A percentile compares a stretch with the other conserved stretches of the same genome.
phyloP scores from a whole-genome alignment of 2,329 filamentous ascomycete genomes.

The Diplodia scrobiculata region DNA sequence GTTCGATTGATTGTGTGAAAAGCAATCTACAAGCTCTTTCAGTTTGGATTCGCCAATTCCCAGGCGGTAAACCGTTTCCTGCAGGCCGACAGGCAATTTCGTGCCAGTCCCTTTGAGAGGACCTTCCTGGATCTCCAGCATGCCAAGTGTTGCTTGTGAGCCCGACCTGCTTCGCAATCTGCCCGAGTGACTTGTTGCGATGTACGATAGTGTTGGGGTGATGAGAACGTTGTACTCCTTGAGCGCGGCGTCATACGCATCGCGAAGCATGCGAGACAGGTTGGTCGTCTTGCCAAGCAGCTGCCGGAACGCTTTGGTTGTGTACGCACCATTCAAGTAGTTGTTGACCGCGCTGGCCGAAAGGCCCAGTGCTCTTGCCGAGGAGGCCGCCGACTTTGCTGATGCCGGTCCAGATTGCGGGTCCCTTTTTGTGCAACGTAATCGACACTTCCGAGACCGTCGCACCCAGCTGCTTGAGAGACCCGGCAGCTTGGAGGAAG shows the following conservation, averaged over 20 bases:
- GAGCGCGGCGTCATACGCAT: slow-evolving; percentile 51
- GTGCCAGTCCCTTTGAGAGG: slow-evolving; percentile 30
- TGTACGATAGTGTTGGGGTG: slow-evolving; percentile 55
- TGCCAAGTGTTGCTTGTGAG: slow-evolving; percentile 60
- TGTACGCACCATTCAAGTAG: slow-evolving; percentile 56
- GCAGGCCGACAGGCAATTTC: slow-evolving; percentile 57
- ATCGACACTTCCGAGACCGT: slow-evolving; percentile 55
- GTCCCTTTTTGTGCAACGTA: slow-evolving; percentile 53
- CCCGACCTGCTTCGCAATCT: slow-evolving; percentile 57
- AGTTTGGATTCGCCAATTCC: slow-evolving; percentile 40
- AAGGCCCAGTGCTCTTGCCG: slow-evolving; percentile 45
- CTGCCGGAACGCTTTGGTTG: slow-evolving; percentile 49
- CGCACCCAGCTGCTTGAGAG: slow-evolving; percentile 53
- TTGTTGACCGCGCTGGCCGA: slow-evolving; percentile 57
- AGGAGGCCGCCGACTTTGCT: slow-evolving; percentile 49
- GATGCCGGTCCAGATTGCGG: slow-evolving; percentile 54
- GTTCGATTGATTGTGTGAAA: too few relatives aligned
- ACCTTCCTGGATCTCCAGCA: slow-evolving; percentile 44
- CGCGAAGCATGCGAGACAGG: slow-evolving; percentile 51
- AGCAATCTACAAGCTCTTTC: neutral
- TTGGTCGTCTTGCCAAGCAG: slow-evolving; percentile 56
- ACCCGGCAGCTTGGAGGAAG: slow-evolving; percentile 49
- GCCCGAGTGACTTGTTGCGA: slow-evolving; percentile 52
- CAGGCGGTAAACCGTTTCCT: slow-evolving; percentile 54
- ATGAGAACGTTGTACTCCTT: slow-evolving; percentile 50